Conservation (phyloP, 2,329 filamentous ascomycete genomes). For the Neospermospora avenae region DNA sequence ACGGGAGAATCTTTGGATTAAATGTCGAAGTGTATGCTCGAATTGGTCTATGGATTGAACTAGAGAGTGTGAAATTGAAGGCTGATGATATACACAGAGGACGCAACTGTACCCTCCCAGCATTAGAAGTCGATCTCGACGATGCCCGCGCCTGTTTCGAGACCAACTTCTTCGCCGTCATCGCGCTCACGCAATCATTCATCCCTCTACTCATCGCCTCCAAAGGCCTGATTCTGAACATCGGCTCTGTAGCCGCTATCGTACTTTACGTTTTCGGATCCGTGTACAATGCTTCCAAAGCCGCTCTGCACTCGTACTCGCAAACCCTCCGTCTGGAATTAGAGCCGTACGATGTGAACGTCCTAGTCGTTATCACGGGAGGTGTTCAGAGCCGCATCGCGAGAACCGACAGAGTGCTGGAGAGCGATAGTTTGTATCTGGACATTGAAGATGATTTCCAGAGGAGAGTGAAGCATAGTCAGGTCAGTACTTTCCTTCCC, state of each 20-base stretch:
- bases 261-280: constrained; percentile 80
- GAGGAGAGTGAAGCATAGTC: constrained; percentile 26
- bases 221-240: constrained; percentile 29
- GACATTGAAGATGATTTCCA: constrained; percentile 23
- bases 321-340: constrained; percentile 31
- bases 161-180: constrained; percentile 42
- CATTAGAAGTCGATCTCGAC: constrained; percentile 34
- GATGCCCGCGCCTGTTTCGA: constrained; percentile 36
- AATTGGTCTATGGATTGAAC: no score
- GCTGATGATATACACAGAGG: constrained; percentile 25
- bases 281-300: constrained; percentile 93
- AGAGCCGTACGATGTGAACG: constrained; percentile 28
- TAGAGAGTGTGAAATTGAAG: background rate
- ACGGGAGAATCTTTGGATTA: no score
- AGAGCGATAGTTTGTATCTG: constrained; percentile 23
- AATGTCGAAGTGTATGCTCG: no score
- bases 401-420: constrained; percentile 16
- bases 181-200: constrained; percentile 43
- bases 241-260: constrained; percentile 49
- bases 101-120: constrained; percentile 25
- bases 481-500: no score
- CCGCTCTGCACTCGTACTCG: constrained; percentile 47
- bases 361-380: constrained; percentile 29
- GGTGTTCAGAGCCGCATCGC: constrained; percentile 27
- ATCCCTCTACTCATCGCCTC: constrained; percentile 34